These are phyloP conservation scores for Theileria sp. DNA, from an alignment of 169 alveolate species.

Conservation along the genomic window DNA sequence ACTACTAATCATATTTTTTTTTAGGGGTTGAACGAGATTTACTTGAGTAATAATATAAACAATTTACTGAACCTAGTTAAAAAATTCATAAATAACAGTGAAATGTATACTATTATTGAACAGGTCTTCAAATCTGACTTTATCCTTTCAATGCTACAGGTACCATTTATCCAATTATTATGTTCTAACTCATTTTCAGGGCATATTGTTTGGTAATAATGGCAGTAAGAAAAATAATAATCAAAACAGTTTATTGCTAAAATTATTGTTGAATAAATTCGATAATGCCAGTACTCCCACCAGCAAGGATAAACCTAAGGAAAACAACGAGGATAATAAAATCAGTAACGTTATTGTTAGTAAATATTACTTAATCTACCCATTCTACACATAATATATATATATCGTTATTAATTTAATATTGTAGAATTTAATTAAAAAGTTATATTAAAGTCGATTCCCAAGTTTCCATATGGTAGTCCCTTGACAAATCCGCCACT, in stretches of 20 bases:
- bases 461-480: slow-evolving; percentile 74
- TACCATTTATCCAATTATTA: background rate
- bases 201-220: background rate
- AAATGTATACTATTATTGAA: background rate
- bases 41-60: background rate
- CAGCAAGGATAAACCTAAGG: background rate
- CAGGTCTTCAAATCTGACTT: background rate
- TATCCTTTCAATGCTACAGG: background rate
- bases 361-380: background rate
- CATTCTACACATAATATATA: background rate
- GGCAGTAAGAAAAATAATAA: background rate
- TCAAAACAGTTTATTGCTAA: background rate
- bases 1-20: background rate
- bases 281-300: background rate
- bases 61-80: background rate
- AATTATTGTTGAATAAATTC: too few relatives aligned
- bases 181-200: background rate
- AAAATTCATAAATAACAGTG: background rate
- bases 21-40: slow-evolving; percentile 1
- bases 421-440: slow-evolving; percentile 20
- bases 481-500: slow-evolving; percentile 75
- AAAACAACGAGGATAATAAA: background rate
- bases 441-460: slow-evolving; percentile 65
- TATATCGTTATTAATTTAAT: background rate
- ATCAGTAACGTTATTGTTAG: background rate